phyloP scores from a whole-genome alignment of 1,139 yeast species.

The Yamadazyma dushanensis region DNA sequence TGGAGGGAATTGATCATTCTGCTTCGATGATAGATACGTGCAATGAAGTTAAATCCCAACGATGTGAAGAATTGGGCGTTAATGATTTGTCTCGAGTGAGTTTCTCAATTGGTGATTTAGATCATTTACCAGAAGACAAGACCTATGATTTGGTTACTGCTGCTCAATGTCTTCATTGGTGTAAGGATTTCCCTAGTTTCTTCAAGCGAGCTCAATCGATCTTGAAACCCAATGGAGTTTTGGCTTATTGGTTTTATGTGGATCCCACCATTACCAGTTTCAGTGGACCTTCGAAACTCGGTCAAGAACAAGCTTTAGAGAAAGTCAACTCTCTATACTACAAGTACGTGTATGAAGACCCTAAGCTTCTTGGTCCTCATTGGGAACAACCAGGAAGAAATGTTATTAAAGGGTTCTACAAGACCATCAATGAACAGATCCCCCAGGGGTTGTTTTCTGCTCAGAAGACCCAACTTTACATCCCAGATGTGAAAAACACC shows the following conservation, averaged over 20 bases:
- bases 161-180: constrained; percentile 51
- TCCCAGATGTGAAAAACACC: constrained; percentile 20
- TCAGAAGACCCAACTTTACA: constrained; percentile 26
- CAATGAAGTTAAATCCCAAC: constrained; percentile 21
- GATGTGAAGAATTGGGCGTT: constrained; percentile 28
- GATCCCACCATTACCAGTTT: constrained; percentile 40
- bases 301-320: constrained; percentile 20
- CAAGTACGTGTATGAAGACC: constrained; percentile 38
- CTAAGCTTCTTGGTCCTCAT: constrained; percentile 37
- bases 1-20: constrained; percentile 34
- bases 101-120: constrained; percentile 38
- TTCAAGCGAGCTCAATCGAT: constrained; percentile 29
- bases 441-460: constrained; percentile 31
- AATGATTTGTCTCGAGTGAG: constrained; percentile 25
- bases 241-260: constrained; percentile 46
- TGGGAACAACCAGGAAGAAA: constrained; percentile 50
- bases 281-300: constrained; percentile 15
- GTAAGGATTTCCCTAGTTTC: constrained; percentile 34
- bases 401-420: constrained; percentile 29
- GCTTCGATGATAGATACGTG: constrained; percentile 34
- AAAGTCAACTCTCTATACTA: constrained; percentile 27
- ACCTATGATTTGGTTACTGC: constrained; percentile 40
- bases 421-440: constrained; percentile 31
- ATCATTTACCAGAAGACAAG: constrained; percentile 26
- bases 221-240: constrained; percentile 36